Percentiles rank a stretch among this genome's conserved stretches.
Evolutionary conservation across 2,329 filamentous ascomycete species (phyloP).

Genomic region (Ophiocordyceps camponoti-floridani): DNA sequence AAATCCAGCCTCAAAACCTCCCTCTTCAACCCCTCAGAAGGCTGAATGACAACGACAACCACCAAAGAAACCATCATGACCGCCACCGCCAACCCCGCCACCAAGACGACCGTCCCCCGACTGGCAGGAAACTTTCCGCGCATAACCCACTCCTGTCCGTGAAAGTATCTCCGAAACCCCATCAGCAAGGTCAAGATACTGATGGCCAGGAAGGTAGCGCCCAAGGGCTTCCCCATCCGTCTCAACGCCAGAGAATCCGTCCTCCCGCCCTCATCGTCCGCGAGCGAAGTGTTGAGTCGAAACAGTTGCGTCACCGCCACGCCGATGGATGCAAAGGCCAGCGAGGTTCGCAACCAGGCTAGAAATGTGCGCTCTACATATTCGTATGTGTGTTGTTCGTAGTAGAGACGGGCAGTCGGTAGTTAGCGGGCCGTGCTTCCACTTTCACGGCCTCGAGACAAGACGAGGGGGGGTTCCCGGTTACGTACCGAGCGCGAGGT

Average conservation of each 20-base stretch:
- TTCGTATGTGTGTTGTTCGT: no score
- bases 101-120: slow-evolving; percentile 53
- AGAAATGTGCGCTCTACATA: slow-evolving; percentile 64
- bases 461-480: background rate
- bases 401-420: no score
- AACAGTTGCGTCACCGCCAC: slow-evolving; percentile 75
- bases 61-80: slow-evolving; percentile 43
- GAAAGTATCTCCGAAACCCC: slow-evolving; percentile 64
- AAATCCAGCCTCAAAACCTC: background rate
- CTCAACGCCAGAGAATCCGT: slow-evolving; percentile 28
- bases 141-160: slow-evolving; percentile 64
- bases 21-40: slow-evolving; percentile 4
- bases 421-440: no score
- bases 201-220: slow-evolving; percentile 59
- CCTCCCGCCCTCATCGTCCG: slow-evolving; percentile 9
- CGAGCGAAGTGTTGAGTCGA: slow-evolving; percentile 54
- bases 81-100: slow-evolving; percentile 45
- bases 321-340: slow-evolving; percentile 67
- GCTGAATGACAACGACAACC: slow-evolving; percentile 39
- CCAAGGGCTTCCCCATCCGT: slow-evolving; percentile 54
- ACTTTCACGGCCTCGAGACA: no score
- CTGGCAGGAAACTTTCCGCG: slow-evolving; percentile 65
- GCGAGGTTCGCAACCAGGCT: slow-evolving; percentile 67
- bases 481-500: slow-evolving; percentile 53
- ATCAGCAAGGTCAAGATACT: slow-evolving; percentile 58